A percentile compares a stretch with the other conserved stretches of the same genome.
Conservation (phyloP, 2,329 filamentous ascomycete genomes). For the Botryotinia narcissicola region DNA sequence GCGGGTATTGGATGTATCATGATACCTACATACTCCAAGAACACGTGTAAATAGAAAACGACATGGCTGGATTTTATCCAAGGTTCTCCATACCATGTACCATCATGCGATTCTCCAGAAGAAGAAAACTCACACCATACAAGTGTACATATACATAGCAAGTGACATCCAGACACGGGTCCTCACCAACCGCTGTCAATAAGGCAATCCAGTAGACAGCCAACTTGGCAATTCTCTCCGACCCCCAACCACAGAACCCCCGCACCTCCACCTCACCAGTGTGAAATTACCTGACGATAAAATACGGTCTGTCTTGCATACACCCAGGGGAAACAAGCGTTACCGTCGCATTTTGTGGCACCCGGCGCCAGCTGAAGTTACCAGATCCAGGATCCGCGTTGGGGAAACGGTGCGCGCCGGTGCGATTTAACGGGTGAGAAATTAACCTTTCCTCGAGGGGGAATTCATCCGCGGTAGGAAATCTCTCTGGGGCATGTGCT, state of each 20-base stretch:
- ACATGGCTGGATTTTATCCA: background rate
- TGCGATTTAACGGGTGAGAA: background rate
- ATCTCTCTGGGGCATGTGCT: background rate
- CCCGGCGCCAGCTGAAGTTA: background rate
- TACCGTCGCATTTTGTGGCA: background rate
- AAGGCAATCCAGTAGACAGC: background rate
- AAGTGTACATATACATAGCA: background rate
- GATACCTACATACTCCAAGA: background rate
- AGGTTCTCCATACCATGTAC: too few relatives aligned
- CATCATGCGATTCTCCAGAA: background rate
- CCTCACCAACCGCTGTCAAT: too few relatives aligned
- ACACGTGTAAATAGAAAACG: background rate
- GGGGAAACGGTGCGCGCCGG: background rate
- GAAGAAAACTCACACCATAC: background rate
- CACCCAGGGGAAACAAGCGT: background rate
- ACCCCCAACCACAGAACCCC: background rate
- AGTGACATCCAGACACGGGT: background rate
- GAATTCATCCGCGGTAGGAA: background rate
- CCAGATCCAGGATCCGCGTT: conserved; percentile 1
- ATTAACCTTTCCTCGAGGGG: background rate
- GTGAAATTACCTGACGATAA: background rate
- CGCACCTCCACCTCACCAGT: background rate
- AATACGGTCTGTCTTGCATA: background rate
- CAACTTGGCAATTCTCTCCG: background rate
- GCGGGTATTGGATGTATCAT: background rate